Evolutionary conservation across 2,329 filamentous ascomycete species (phyloP), one percentile per base, ranked within the genome.

Genomic region (Aspergillus latus): DNA sequence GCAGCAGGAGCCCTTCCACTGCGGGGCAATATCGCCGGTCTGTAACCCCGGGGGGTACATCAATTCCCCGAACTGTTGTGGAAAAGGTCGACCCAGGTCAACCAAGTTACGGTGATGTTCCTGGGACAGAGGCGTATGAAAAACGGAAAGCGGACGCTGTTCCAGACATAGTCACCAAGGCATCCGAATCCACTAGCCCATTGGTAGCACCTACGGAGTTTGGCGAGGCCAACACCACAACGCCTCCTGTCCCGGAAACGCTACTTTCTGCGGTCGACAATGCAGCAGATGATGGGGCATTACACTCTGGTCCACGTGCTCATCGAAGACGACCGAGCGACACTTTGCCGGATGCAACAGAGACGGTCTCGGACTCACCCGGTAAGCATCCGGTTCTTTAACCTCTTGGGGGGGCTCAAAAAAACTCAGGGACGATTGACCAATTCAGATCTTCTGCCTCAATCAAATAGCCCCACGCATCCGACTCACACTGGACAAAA

Each of bases 51-150:
- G 80, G 79, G 34, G 81, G 78, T 47, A 75, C 78, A 5, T 74
- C 79, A 7, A 76, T 87, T 37, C 84, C 84, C 15, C 81, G 77
- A 62, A 85, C 82, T 5, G 73, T 87, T 8, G 83, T 87, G 15
- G 84, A 87, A 66, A 84, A 83, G 68, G 76, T 87, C 47, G 84
- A 87, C 59, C 77, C 79, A 30, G 76, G 80, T 30, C 69, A 74
- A 56, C 81, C 83, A 39, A 81, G 79, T 63, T 76, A 86, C 69
- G 84, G 84, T 16, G 84, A 88, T 54, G 77, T 86, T 6, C 84
- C 84, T 29, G 84, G 84, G 30, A 87, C 84, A 49, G 68, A 73
- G 37, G 85, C 84, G 58, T 80, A 83, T 61, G 76, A 84, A 57
- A 71, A 80, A 62, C 78, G 82, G 58, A 78, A 77, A 64, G 81